A percentile compares a stretch with the other conserved stretches of the same genome.
Evolutionary conservation across 352 stramenopile species (phyloP).

Genomic region (Pythium brachiatum): DNA sequence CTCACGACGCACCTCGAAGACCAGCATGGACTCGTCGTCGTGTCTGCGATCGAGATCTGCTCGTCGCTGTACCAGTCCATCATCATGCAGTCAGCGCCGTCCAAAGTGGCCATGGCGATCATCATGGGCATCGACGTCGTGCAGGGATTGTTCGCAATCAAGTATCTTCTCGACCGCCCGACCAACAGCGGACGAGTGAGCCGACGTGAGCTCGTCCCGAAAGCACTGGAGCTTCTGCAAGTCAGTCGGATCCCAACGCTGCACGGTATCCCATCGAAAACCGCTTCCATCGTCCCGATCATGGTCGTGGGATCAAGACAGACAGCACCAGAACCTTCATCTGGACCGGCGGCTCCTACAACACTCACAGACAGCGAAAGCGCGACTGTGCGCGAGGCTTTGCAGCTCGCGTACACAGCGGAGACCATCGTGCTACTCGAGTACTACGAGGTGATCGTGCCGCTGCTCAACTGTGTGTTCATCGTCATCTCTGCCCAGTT

Average conservation of each 20-base stretch:
- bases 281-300: background rate
- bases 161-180: slow-evolving; percentile 14
- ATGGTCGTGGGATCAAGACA: too few relatives aligned
- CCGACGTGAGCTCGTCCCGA: background rate
- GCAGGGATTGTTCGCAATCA: slow-evolving; percentile 7
- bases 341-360: background rate
- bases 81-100: slow-evolving; percentile 19
- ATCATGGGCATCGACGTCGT: slow-evolving; percentile 23
- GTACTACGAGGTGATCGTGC: slow-evolving; percentile 22
- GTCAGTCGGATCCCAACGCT: background rate
- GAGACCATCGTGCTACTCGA: slow-evolving; percentile 21
- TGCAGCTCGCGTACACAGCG: slow-evolving; percentile 8
- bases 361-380: background rate
- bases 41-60: slow-evolving; percentile 15
- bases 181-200: background rate
- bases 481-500: slow-evolving; percentile 4
- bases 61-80: slow-evolving; percentile 20
- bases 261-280: background rate
- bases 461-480: slow-evolving; percentile 16
- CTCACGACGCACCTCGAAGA: background rate
- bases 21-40: slow-evolving; percentile 3
- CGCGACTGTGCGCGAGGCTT: background rate
- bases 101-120: slow-evolving; percentile 7
- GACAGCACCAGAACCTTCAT: too few relatives aligned
- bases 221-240: background rate